Conservation (phyloP, 2,329 filamentous ascomycete genomes). For the Aspergillus ochraceus region DNA sequence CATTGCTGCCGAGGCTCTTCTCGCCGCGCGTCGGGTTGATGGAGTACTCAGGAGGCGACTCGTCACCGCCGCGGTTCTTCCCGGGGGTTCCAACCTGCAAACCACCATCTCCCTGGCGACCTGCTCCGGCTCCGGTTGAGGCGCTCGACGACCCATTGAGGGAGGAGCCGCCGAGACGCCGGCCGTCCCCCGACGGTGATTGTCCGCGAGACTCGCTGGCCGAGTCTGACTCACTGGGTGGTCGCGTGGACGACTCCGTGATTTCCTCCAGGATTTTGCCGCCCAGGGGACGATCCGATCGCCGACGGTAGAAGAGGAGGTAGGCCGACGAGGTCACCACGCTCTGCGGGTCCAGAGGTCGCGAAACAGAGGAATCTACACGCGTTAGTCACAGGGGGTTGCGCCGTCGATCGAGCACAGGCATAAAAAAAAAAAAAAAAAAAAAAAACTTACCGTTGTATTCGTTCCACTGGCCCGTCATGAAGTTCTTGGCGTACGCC, state of each 20-base stretch:
- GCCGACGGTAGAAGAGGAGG: constrained; percentile 91
- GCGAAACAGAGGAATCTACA: constrained; percentile 72
- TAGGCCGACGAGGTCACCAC: constrained; percentile 80
- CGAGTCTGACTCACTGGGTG: constrained; percentile 50
- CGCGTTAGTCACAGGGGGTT: constrained; percentile 40
- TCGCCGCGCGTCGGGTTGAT: constrained; percentile 24
- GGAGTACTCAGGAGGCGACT: constrained; percentile 34
- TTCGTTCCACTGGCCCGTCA: constrained; percentile 87
- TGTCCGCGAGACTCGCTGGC: constrained; percentile 43
- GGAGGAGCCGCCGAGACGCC: constrained; percentile 84
- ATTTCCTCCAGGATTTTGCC: constrained; percentile 73
- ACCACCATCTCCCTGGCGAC: constrained; percentile 66
- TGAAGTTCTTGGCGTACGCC: constrained; percentile 88
- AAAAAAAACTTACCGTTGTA: constrained; percentile 73
- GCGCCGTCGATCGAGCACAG: neutral
- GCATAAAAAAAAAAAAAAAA: too few species aligned
- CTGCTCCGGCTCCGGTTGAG: constrained; percentile 75
- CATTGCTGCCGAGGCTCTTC: constrained; percentile 18
- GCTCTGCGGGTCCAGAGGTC: constrained; percentile 58
- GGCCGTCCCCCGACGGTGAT: constrained; percentile 73
- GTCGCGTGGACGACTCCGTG: constrained; percentile 60
- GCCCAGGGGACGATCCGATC: constrained; percentile 74
- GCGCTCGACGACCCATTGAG: constrained; percentile 88
- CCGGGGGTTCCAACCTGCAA: constrained; percentile 44
- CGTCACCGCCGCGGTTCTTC: constrained; percentile 31